Conservation (phyloP, 306 rosid genomes). For the Sesbania bispinosa region DNA sequence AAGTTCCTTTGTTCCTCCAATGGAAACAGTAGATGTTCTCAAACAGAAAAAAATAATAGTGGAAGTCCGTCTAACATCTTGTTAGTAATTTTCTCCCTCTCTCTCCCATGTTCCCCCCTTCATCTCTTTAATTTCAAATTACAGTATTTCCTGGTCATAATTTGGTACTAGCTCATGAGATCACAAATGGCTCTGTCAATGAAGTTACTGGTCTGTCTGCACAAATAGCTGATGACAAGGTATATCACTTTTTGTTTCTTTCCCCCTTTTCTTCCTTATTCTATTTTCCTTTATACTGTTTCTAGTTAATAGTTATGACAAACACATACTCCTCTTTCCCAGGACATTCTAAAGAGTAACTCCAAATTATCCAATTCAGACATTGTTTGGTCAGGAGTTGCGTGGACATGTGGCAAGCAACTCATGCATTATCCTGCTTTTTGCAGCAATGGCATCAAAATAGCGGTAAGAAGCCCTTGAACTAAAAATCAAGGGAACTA, state of each 20-base stretch:
- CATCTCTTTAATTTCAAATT: constrained; percentile 4
- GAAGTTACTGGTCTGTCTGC: constrained; percentile 38
- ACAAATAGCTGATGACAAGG: constrained; percentile 45
- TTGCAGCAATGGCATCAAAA: constrained; percentile 81
- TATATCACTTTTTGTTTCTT: constrained; percentile 17
- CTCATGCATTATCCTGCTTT: constrained; percentile 89
- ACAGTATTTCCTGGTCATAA: constrained; percentile 53
- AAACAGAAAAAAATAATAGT: not conserved
- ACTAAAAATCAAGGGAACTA: not conserved
- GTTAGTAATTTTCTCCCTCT: not conserved
- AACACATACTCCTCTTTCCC: constrained; percentile 22
- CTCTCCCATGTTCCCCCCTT: no score
- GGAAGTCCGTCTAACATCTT: not conserved
- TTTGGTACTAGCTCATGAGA: constrained; percentile 37
- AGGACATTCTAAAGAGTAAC: constrained; percentile 56
- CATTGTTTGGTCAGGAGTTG: constrained; percentile 89
- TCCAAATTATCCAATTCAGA: constrained; percentile 62
- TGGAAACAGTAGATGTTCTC: not conserved
- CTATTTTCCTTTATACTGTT: not conserved
- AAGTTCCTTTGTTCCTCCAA: not conserved
- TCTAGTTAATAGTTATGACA: constrained; percentile 16
- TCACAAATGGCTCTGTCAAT: constrained; percentile 35
- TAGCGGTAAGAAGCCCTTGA: constrained; percentile 54
- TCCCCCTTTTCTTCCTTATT: not conserved
- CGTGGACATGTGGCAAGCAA: constrained; percentile 94